Evolutionary conservation across 2,329 filamentous ascomycete species (phyloP), one percentile per base, ranked within the genome.

Genomic region (Aspergillus sp.): DNA sequence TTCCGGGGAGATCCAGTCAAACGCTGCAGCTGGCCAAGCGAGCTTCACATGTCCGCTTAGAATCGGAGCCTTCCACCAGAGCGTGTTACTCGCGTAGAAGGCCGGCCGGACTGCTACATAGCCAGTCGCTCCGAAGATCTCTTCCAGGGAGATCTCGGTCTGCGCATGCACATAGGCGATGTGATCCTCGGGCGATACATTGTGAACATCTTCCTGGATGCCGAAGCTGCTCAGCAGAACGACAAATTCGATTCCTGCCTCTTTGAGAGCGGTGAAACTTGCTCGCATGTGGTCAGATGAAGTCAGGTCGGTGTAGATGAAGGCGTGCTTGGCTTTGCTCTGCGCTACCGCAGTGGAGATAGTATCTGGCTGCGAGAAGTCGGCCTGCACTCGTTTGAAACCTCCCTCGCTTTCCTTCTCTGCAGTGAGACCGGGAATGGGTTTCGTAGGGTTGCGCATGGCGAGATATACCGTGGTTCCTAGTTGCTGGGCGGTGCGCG

Each of bases 381-480:
- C 82, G 38, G 81, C 79, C 51, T 78, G 68, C 17, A 83, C 63
- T 6, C 80, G 67, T 30, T 73, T 54, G 60, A 74, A 80, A 11
- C 59, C 61, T 7, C 68, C 74, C 3, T 60, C 48, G 13, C 71
- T 54, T 51, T 78, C 76, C 17, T 70, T 36, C 3, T 72, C 63
- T 0, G 58, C 10, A 8, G 52, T 58, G 3, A 81, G 67, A 6
- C 70, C 70, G 3, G 74, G 74, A 38, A 83, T 79, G 3, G 73
- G 11, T 62, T 84, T 84, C 21, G 63, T 61, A 3, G 74, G 64
- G 69, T 83, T 74, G 11, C 82, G 77, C 78, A 84, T 79, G 1
- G 80, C 82, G 2, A 85, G 76, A 50, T 71, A 71, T 5, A 84
- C 80, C 30, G 77, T 78, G 36, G 77, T 77, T 15, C 80, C 81